Percentiles rank a stretch among this genome's conserved stretches.
Evolutionary conservation across 2,329 filamentous ascomycete species (phyloP).

Genomic region (Ophiostoma pallidulum): DNA sequence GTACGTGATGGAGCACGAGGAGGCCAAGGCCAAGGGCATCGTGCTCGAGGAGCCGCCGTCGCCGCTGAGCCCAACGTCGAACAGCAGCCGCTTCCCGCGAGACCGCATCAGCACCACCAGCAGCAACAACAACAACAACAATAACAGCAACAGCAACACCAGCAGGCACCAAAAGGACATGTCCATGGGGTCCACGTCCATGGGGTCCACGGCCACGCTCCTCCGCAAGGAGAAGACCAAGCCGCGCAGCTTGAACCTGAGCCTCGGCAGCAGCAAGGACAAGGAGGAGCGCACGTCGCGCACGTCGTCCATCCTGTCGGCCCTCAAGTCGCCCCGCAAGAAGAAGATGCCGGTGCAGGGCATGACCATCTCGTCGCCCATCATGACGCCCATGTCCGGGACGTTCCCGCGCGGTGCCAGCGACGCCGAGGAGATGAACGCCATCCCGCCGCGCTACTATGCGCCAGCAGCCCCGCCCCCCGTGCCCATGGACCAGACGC

Average conservation of each 20-base stretch:
- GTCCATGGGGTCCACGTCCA: slow-evolving; percentile 22
- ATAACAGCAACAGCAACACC: slow-evolving; percentile 9
- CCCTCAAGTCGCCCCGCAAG: slow-evolving; percentile 51
- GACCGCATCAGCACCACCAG: not conserved
- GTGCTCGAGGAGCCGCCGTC: slow-evolving; percentile 35
- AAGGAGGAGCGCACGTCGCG: slow-evolving; percentile 44
- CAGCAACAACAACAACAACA: not conserved
- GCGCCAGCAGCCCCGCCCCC: slow-evolving; percentile 48
- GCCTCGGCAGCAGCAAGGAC: slow-evolving; percentile 9
- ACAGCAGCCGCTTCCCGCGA: not conserved
- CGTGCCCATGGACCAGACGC: slow-evolving; percentile 37
- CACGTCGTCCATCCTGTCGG: slow-evolving; percentile 49
- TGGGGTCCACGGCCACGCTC: slow-evolving; percentile 24
- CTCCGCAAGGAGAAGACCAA: slow-evolving; percentile 39
- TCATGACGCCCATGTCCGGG: slow-evolving; percentile 53
- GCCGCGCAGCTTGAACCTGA: slow-evolving; percentile 41
- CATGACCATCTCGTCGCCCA: slow-evolving; percentile 54
- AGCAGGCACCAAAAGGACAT: slow-evolving; percentile 10
- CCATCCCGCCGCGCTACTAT: slow-evolving; percentile 50
- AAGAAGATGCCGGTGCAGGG: slow-evolving; percentile 37
- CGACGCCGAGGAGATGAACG: slow-evolving; percentile 46
- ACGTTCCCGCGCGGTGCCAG: slow-evolving; percentile 45
- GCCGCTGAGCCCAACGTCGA: slow-evolving; percentile 19
- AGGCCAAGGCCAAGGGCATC: slow-evolving; percentile 49
- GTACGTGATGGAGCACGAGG: slow-evolving; percentile 84